Base-by-base conservation (phyloP, 2,329 filamentous ascomycete species). In the Aureobasidium sp. region DNA sequence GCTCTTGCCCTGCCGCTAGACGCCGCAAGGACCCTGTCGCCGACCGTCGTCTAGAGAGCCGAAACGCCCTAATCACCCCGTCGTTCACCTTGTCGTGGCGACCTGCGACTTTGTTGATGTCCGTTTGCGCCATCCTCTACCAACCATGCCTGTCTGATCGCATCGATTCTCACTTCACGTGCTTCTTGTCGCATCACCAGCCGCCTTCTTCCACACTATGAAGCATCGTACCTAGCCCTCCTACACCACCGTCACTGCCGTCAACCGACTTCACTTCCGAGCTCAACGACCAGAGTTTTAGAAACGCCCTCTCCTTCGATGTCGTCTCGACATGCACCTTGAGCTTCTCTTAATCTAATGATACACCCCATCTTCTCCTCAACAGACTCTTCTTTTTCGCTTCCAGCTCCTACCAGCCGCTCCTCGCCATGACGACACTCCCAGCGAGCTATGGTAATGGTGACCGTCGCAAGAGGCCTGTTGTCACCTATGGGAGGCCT, bases 401-500 rank as follows among this genome's bases (percentile, higher is more conserved):
- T 8, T 29, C 15, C 17, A 5, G 34, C 53, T 25, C 20, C 17
- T 44, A 29, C 39, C 9, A 22, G 25, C 5, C 27, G 7, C 14
- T 14, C 6, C n/a, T 41, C n/a, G n/a, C 17, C 25, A 62, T 62
- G 60, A 29, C 48, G 22, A 34, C 51, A 3, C 41, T 62, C 8
- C 49, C 60, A 22, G 41, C 31, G 20, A 53, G 25, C 39, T 37
- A 61, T 31, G 42, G 29, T 7, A 22, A 22, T 31, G 41, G 45
- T 14, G 39, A 52, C 15, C 53, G 61, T 34, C 62, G 73, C 61
- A 75, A 74, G 68, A 74, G 71, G 62, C 62, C 71, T 42, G 57
- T 60, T 17, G 68, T 74, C 12, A 77, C 74, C 8, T 77, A 77
- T 61, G 74, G 74, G 55, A 74, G 72, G 65, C 57, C 70, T 20